phyloP scores from a whole-genome alignment of 495 filamentous ascomycete genomes.

The Parathielavia appendiculata region DNA sequence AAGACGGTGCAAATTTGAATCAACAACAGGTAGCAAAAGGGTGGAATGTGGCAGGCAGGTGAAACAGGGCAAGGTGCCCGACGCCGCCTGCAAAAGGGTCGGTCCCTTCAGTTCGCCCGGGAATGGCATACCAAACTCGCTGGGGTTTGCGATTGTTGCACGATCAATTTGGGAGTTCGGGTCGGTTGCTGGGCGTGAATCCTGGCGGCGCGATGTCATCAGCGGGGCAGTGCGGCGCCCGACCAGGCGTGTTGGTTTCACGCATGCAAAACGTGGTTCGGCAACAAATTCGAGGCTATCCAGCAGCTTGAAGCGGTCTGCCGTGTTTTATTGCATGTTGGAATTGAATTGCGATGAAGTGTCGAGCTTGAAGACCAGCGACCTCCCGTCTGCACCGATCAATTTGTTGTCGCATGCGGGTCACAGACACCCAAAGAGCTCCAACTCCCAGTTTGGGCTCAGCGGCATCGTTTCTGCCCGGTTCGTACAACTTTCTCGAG shows the following conservation, averaged over 20 bases:
- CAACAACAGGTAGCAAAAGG: background rate
- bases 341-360: too few relatives aligned
- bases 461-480: too few relatives aligned
- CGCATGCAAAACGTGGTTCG: background rate
- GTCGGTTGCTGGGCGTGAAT: constrained; percentile 2
- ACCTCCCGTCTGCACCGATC: background rate
- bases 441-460: background rate
- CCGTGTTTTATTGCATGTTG: background rate
- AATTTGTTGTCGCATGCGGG: too few relatives aligned
- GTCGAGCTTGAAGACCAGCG: background rate
- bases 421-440: too few relatives aligned
- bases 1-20: background rate
- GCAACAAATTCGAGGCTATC: background rate
- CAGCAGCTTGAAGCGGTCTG: background rate
- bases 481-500: background rate
- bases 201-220: constrained; percentile 3
- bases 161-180: constrained; percentile 13
- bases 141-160: background rate
- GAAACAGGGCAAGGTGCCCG: constrained; percentile 13
- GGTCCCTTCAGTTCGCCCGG: constrained; percentile 3
- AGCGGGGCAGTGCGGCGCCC: constrained; percentile 5
- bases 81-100: constrained; percentile 11
- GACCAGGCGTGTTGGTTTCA: constrained; percentile 14
- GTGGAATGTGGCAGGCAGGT: background rate
- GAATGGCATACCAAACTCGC: background rate